Evolutionary conservation across 2,329 filamentous ascomycete species (phyloP).

Genomic region (Alternaria arborescens): DNA sequence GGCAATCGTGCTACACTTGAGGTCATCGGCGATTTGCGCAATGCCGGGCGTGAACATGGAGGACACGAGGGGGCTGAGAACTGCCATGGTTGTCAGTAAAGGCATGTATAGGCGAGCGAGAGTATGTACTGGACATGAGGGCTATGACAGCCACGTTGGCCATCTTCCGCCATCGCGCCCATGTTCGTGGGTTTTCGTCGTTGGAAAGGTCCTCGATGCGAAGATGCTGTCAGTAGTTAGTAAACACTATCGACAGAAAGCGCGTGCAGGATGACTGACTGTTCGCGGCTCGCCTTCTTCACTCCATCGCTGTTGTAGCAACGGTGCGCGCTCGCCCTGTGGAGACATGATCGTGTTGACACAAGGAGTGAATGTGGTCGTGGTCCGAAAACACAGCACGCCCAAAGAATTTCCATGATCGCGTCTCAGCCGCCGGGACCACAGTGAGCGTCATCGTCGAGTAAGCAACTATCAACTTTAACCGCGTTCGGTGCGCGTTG

Average conservation of each 20-base stretch:
- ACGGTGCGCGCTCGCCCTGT: slow-evolving; percentile 50
- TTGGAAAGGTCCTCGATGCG: slow-evolving; percentile 44
- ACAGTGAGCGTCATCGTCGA: slow-evolving; percentile 16
- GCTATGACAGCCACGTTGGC: slow-evolving; percentile 61
- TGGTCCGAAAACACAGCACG: neutral
- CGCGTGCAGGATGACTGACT: slow-evolving; percentile 28
- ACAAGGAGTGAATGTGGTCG: neutral
- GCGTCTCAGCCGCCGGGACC: neutral
- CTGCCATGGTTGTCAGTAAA: slow-evolving; percentile 26
- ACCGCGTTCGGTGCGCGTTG: slow-evolving; percentile 11
- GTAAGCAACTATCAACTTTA: slow-evolving; percentile 1
- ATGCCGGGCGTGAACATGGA: slow-evolving; percentile 64
- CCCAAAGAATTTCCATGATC: neutral
- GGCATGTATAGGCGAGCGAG: neutral
- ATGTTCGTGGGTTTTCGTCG: slow-evolving; percentile 57
- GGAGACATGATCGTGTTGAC: slow-evolving; percentile 24
- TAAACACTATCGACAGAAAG: neutral
- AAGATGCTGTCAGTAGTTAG: slow-evolving; percentile 30
- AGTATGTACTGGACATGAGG: slow-evolving; percentile 55
- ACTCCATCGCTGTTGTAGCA: slow-evolving; percentile 46
- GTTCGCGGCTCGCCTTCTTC: slow-evolving; percentile 44
- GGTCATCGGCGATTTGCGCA: slow-evolving; percentile 57
- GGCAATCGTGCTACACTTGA: slow-evolving; percentile 52
- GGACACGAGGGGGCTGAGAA: slow-evolving; percentile 58
- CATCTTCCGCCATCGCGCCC: slow-evolving; percentile 57